A percentile compares a stretch with the other conserved stretches of the same genome.
Conservation (phyloP, 129 eudicot species). For the Flaveria brownii region DNA sequence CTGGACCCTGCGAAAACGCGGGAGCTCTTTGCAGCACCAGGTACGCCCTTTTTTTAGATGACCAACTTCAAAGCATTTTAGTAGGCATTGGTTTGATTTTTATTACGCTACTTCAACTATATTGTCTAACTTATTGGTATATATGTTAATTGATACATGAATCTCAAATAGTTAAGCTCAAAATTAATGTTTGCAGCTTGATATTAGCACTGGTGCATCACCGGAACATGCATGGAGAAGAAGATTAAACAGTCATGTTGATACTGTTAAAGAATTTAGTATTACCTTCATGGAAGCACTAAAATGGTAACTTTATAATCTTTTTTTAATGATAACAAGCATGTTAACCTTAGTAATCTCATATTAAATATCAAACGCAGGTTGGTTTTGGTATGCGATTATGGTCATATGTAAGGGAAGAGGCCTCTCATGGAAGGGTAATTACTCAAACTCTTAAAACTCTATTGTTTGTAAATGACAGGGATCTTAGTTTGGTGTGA, state of each 20-base stretch:
- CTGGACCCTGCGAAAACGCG: no score
- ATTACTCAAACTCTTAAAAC: no score
- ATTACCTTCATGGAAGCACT: constrained; percentile 84
- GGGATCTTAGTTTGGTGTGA: no score
- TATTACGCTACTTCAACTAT: no score
- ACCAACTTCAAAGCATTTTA: no score
- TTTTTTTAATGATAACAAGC: neutral
- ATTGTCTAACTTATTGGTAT: no score
- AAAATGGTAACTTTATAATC: constrained; percentile 53
- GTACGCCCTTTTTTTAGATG: no score
- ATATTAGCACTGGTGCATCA: constrained; percentile 43
- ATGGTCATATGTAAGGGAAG: constrained; percentile 35
- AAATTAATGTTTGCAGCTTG: constrained; percentile 29
- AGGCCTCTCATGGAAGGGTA: constrained; percentile 56
- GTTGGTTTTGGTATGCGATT: constrained; percentile 69
- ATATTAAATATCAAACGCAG: constrained; percentile 30
- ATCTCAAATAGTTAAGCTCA: neutral
- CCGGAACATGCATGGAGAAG: constrained; percentile 91
- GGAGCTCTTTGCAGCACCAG: no score
- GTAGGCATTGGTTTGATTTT: no score
- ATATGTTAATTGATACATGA: no score
- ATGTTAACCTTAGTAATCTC: neutral
- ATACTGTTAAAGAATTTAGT: constrained; percentile 82
- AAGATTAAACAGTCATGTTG: constrained; percentile 77
- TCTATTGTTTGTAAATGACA: neutral